Percentiles rank a stretch among this genome's conserved stretches.
These are phyloP conservation scores for Triglochin maritima DNA, from an alignment of 106 monocot species.

Conservation along the genomic window DNA sequence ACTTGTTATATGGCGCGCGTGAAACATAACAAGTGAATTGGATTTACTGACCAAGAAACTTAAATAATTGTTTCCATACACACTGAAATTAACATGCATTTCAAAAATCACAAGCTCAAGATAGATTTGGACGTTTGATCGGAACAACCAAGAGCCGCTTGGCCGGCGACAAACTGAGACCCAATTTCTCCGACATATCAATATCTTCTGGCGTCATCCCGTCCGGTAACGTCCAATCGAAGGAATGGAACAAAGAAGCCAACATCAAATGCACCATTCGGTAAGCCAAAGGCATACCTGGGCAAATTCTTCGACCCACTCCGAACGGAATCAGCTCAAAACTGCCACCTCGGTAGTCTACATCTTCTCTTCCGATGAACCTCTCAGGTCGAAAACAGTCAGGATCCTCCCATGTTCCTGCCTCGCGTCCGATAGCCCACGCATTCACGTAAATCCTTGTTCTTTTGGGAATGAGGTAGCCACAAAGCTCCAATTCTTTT, in stretches of 20 bases:
- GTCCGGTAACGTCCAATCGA: slow-evolving; percentile 29
- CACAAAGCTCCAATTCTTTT: slow-evolving; percentile 9
- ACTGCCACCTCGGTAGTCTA: slow-evolving; percentile 1
- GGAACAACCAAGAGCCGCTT: slow-evolving; percentile 24
- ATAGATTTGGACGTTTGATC: background rate
- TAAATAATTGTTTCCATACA: too few species aligned
- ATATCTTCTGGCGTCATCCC: slow-evolving; percentile 4
- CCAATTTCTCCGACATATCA: slow-evolving; percentile 24
- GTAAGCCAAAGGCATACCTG: slow-evolving; percentile 24
- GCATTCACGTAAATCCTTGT: slow-evolving; percentile 19
- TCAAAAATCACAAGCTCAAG: too few species aligned
- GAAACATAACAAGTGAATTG: too few species aligned
- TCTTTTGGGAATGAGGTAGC: slow-evolving; percentile 17
- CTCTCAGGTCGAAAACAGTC: slow-evolving; percentile 14
- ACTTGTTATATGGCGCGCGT: too few species aligned
- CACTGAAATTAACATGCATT: too few species aligned
- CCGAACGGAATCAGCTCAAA: slow-evolving; percentile 16
- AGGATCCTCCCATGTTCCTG: slow-evolving; percentile 8
- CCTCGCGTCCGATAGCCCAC: slow-evolving; percentile 33
- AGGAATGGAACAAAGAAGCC: slow-evolving; percentile 19
- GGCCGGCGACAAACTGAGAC: slow-evolving; percentile 12
- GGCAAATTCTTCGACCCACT: slow-evolving; percentile 21
- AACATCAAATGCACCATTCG: slow-evolving; percentile 31
- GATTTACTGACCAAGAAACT: too few species aligned
- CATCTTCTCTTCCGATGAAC: slow-evolving; percentile 1